Evolutionary conservation across 352 stramenopile species (phyloP), one percentile per base, ranked within the genome.

Genomic region (Pythium apleroticum): DNA sequence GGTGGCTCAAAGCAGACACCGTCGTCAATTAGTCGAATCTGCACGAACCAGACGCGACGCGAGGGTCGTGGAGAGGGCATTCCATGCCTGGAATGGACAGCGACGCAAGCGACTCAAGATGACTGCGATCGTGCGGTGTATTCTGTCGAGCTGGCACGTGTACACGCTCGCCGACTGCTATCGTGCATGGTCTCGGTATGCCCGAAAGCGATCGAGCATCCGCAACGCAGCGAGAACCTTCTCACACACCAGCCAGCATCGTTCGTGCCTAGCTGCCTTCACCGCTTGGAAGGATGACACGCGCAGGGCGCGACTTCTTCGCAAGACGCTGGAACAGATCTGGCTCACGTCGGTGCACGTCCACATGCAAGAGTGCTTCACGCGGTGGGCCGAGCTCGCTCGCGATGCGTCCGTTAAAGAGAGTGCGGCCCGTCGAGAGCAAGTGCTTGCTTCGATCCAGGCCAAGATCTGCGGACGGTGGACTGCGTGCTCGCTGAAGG

Each of bases 331-430:
- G 0, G 67, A 78, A 27, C 58, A 68, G 39, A 76, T 86, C 20
- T 80, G 73, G 72, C 30, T 85, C 8, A 52, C 37, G 2, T 78
- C 77, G n/a, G 65, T 87, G 1, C 72, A 77, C 39, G 39, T 53
- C 0, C 71, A 69, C 20, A 60, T 88, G 61, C 52, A 53, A 30
- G 31, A 77, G 11, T 59, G 70, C n/a, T 85, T 89, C 45, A 41
- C 5, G 1, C 62, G 57, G 22, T 90, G 81, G 81, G 37, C 12
- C 9, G 57, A 28, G 10, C 25, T 45, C 43, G 58, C 31, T 37
- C 20, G 43, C 0, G 59, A 62, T 22, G 50, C 65, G 19, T 33
- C 20, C 27, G 12, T 63, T 57, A 15, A 75, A 39, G 52, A 74
- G 72, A 25, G 58, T 61, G 35, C 52, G 57, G 17, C 5, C 0